Base-by-base conservation (phyloP, 2,329 filamentous ascomycete genomes). In the Diaporthe australafricana region DNA sequence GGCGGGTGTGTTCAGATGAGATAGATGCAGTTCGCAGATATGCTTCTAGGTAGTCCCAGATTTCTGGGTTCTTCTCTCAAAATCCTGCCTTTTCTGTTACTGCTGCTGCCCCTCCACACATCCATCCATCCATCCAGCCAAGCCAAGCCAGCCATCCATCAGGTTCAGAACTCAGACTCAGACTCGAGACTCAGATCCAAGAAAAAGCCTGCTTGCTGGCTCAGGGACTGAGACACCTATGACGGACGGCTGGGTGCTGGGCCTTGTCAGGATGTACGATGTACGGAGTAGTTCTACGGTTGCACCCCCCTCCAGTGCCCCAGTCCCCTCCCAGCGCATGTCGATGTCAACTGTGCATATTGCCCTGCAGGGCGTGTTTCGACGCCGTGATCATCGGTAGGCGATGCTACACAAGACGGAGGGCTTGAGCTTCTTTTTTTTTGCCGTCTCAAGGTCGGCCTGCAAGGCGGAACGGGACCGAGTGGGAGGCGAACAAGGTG, bases 71-170 rank as follows among this genome's bases (percentile, higher is more conserved):
- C 42, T 48, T 6, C n/a, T n/a, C n/a, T n/a, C n/a, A n/a, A 14
- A 7, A n/a, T 38, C 50, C 35, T 25, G 22, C 42, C 25, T 20
- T 4, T 35, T 25, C 27, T 9, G 42, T 5, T 63, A 22, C 38
- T 47, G 40, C 25, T 62, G 38, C 25, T 60, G 55, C 45, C 32
- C 32, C 2, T 22, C 32, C n/a, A 25, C 40, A 12, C 8, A 27
- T 32, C 27, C 16, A n/a, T n/a, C n/a, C n/a, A n/a, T n/a, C n/a
- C n/a, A n/a, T n/a, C n/a, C n/a, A n/a, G n/a, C n/a, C n/a, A n/a
- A n/a, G n/a, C n/a, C n/a, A n/a, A n/a, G 70, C 55, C 60, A 60
- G 40, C n/a, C 70, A 60, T 66, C n/a, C 70, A 60, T 66, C 27
- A 25, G 69, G 57, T 57, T 50, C 55, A 62, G 27, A n/a, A 62